Conservation (phyloP, 2,329 filamentous ascomycete species). For the Fusarium concolor region DNA sequence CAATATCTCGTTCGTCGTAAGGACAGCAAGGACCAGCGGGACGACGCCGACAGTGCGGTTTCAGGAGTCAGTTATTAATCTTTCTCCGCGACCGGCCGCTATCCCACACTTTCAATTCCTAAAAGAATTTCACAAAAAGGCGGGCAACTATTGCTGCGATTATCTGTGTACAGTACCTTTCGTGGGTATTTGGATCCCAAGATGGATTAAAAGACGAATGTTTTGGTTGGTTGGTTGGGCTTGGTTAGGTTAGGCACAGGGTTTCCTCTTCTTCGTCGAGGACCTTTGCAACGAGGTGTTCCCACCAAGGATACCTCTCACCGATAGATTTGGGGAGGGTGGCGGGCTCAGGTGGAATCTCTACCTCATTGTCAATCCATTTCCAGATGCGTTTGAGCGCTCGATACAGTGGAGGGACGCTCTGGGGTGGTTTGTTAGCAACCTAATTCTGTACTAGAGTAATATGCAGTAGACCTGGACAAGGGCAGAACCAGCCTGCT, state of each 20-base stretch:
- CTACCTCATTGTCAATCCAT: conserved; percentile 51
- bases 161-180: conserved; percentile 31
- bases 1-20: conserved; percentile 54
- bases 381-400: conserved; percentile 51
- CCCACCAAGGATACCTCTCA: conserved; percentile 55
- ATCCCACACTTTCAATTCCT: conserved; percentile 24
- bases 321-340: conserved; percentile 42
- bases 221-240: not conserved
- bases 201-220: conserved; percentile 28
- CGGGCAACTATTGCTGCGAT: conserved; percentile 44
- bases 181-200: conserved; percentile 17
- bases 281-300: conserved; percentile 52
- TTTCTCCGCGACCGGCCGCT: conserved; percentile 13
- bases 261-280: conserved; percentile 50
- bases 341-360: conserved; percentile 21
- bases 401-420: conserved; percentile 54
- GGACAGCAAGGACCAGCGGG: conserved; percentile 45
- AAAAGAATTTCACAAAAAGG: conserved; percentile 43
- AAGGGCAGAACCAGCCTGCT: conserved; percentile 42
- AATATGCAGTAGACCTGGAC: conserved; percentile 27
- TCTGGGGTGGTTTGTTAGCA: conserved; percentile 47
- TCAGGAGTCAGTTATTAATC: conserved; percentile 46
- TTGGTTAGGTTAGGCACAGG: conserved; percentile 54
- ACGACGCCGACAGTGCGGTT: conserved; percentile 55
- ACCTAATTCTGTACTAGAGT: conserved; percentile 37